These are phyloP conservation scores for Scedosporium aurantiacum DNA, from an alignment of 2,329 filamentous ascomycete species.

Conservation along the genomic window DNA sequence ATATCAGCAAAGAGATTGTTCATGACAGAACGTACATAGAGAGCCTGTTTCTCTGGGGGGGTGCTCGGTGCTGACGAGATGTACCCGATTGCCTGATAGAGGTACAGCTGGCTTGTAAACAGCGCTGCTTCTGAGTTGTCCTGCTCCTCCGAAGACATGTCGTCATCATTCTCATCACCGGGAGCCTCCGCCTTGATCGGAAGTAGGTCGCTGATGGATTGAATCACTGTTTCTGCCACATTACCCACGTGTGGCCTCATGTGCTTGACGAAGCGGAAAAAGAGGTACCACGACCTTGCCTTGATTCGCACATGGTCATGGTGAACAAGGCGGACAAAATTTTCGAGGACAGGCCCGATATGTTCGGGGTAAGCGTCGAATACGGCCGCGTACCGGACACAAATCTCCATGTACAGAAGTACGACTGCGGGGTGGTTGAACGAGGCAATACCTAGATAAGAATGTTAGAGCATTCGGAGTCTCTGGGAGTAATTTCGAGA, in stretches of 20 bases:
- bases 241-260: conserved; percentile 75
- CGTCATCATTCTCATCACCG: conserved; percentile 65
- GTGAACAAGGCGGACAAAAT: conserved; percentile 83
- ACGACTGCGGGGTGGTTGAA: conserved; percentile 87
- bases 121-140: conserved; percentile 82
- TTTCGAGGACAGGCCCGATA: conserved; percentile 79
- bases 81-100: conserved; percentile 90
- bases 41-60: conserved; percentile 70
- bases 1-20: conserved; percentile 84
- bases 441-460: conserved; percentile 57
- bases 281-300: conserved; percentile 91
- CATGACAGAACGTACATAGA: conserved; percentile 81
- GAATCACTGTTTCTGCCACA: conserved; percentile 82
- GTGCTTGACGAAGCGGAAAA: conserved; percentile 85
- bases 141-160: conserved; percentile 90
- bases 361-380: conserved; percentile 76
- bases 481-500: too few species aligned
- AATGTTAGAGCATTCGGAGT: background rate
- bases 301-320: conserved; percentile 79
- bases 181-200: conserved; percentile 84
- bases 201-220: conserved; percentile 78
- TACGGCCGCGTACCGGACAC: conserved; percentile 84
- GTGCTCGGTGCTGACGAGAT: conserved; percentile 75
- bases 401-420: conserved; percentile 97
- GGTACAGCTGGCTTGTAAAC: conserved; percentile 82